Evolutionary conservation across 768 basidiomycete genomes (phyloP), one percentile per base, ranked within the genome.

Genomic region (Trametes cinnabarina): DNA sequence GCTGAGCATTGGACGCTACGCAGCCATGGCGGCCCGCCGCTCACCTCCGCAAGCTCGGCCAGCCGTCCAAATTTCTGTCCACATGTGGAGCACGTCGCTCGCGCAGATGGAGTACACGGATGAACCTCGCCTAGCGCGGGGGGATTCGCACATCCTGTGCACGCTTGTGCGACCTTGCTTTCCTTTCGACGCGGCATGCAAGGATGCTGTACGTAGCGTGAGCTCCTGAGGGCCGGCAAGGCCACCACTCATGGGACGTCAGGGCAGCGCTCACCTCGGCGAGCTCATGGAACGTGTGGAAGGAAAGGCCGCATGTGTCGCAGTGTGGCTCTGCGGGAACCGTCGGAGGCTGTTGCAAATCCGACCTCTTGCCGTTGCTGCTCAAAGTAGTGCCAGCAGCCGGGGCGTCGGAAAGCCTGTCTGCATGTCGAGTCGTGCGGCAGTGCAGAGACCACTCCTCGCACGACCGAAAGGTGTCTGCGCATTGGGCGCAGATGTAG

Each of bases 201-300:
- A 12, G 20, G 44, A 30, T 55, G 53, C 53, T 55, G 35, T 10
- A n/a, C n/a, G n/a, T n/a, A n/a, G n/a, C n/a, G n/a, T n/a, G n/a
- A n/a, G n/a, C n/a, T n/a, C n/a, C n/a, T n/a, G n/a, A n/a, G n/a
- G n/a, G n/a, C n/a, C n/a, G n/a, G n/a, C n/a, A n/a, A n/a, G n/a
- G n/a, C n/a, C n/a, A n/a, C n/a, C n/a, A 32, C 6, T 32, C 30
- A 2, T 32, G 30, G 30, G 30, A n/a, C n/a, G n/a, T n/a, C n/a
- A n/a, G n/a, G 30, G 12, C 12, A 32, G 37, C 17, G 37, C 43
- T 6, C 23, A 54, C 53, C n/a, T 2, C 53, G n/a, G 43, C 43
- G 7, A 39, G 35, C 22, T 46, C 53, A 15, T 54, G 53, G 23
- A 35, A 47, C 7, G 53, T 47, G 2, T 19, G 11, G 15, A 54